phyloP scores from a whole-genome alignment of 1,139 yeast genomes.

The Protomyces lactucae-debilis region DNA sequence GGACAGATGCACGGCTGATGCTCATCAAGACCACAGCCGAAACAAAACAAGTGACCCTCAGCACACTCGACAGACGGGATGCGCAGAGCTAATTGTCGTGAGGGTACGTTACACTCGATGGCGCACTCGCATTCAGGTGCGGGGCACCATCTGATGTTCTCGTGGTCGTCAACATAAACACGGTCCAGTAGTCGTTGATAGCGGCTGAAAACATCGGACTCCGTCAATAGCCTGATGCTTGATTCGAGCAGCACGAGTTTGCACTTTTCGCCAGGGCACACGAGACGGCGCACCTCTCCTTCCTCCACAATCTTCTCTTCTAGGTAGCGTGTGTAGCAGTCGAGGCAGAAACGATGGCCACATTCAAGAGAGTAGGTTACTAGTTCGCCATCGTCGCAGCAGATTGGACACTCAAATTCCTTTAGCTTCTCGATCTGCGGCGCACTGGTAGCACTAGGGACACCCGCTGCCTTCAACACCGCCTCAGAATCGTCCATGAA shows the following conservation, averaged over 20 bases:
- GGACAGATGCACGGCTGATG: constrained; percentile 82
- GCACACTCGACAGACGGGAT: constrained; percentile 68
- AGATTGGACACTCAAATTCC: constrained; percentile 56
- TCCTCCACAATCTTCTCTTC: constrained; percentile 51
- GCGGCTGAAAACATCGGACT: constrained; percentile 32
- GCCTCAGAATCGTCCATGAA: constrained; percentile 54
- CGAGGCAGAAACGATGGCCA: constrained; percentile 61
- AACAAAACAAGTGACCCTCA: constrained; percentile 70
- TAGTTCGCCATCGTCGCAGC: constrained; percentile 55
- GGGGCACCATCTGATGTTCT: constrained; percentile 71
- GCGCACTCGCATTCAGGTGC: constrained; percentile 72
- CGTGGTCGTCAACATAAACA: constrained; percentile 52
- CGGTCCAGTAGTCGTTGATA: constrained; percentile 39
- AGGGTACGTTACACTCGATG: constrained; percentile 46
- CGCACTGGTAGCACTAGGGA: constrained; percentile 37
- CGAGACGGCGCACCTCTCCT: constrained; percentile 46
- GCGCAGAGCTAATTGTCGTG: constrained; percentile 42
- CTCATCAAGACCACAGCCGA: constrained; percentile 59
- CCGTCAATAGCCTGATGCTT: constrained; percentile 43
- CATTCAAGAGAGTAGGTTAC: constrained; percentile 57
- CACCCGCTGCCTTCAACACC: constrained; percentile 50
- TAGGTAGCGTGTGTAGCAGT: constrained; percentile 63
- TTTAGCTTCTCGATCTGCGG: constrained; percentile 32
- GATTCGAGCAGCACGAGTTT: constrained; percentile 37
- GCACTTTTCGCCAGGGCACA: constrained; percentile 58